A percentile compares a stretch with the other conserved stretches of the same genome.
phyloP scores from a whole-genome alignment of 2,329 filamentous ascomycete species.

The Aspergillus sp. region DNA sequence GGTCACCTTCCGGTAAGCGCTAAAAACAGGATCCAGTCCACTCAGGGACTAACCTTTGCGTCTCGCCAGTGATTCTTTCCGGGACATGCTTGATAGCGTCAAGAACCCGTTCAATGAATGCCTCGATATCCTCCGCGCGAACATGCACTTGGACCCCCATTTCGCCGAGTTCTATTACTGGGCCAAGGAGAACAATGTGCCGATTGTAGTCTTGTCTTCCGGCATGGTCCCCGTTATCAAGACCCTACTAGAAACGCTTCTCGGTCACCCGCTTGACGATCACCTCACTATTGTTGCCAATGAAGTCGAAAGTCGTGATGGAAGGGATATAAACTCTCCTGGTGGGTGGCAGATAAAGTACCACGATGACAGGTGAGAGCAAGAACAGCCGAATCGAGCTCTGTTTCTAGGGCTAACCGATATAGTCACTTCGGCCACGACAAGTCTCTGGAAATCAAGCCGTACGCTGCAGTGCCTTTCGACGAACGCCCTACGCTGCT shows the following conservation, averaged over 20 bases:
- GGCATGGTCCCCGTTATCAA: slow-evolving; percentile 94
- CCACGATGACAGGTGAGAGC: slow-evolving; percentile 75
- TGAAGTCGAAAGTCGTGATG: slow-evolving; percentile 68
- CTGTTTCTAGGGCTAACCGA: slow-evolving; percentile 12
- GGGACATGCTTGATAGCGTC: slow-evolving; percentile 89
- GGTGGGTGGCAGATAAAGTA: slow-evolving; percentile 87
- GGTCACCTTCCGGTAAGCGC: slow-evolving; percentile 68
- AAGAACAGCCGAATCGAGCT: neutral
- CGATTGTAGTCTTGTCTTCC: slow-evolving; percentile 87
- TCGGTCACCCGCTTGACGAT: slow-evolving; percentile 72
- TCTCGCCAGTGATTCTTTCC: slow-evolving; percentile 71
- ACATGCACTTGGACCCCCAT: slow-evolving; percentile 85
- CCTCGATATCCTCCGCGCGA: slow-evolving; percentile 74
- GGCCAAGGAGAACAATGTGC: slow-evolving; percentile 79
- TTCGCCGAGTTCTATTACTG: slow-evolving; percentile 89
- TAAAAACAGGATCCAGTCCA: neutral
- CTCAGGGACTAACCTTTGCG: neutral
- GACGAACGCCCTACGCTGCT: slow-evolving; percentile 78
- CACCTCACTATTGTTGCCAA: slow-evolving; percentile 92
- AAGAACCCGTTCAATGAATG: slow-evolving; percentile 80
- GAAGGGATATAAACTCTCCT: slow-evolving; percentile 75
- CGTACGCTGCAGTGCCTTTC: slow-evolving; percentile 72
- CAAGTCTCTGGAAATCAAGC: slow-evolving; percentile 88
- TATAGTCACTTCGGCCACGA: slow-evolving; percentile 87
- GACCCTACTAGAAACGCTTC: slow-evolving; percentile 75